Base-by-base conservation (phyloP, 2,329 filamentous ascomycete genomes). In the Camillea tinctor region DNA sequence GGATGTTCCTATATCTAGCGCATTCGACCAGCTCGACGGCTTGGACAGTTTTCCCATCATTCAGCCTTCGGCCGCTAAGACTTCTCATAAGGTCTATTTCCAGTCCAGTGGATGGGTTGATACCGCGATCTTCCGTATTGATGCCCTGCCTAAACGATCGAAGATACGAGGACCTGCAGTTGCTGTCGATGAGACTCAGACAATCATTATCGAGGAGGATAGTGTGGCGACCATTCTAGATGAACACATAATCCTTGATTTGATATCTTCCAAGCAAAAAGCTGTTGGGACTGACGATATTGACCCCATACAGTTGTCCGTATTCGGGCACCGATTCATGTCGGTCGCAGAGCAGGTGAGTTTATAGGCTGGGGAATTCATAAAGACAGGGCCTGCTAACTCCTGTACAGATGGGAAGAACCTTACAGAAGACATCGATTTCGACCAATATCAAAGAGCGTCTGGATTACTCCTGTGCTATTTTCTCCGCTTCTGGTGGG, bases 301-400 rank as follows among this genome's bases (percentile, higher is more conserved):
- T 0, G 88, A 92, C 68, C 90, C 89, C 0, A 89, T 93, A 66
- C 82, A 90, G 72, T 80, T 93, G 1, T 89, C 86, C 66, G 89
- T 93, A 59, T 93, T 93, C 68, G 88, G 87, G 0, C 89, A 93
- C 72, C 82, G 90, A 1, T 93, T 93, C 76, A 93, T 93, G 90
- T 87, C 88, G 1, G 91, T 93, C 63, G 90, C 90, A 0, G 90
- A 93, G 73, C 90, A 55, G 55, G 55, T 57, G 24, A 36, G 53
- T 11, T 22, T 8, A 22, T 23, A 4, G 6, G 11, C 3, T 22
- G 13, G 9, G 7, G 19, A 23, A 19, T 1, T 3, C 20, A 2
- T 20, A 17, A 13, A 19, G 2, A 40, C 5, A 20, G 2, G 4
- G 15, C 36, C n/a, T 55, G n/a, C 53, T 55, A 17, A 55, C 20